Conservation (phyloP, 78 protist genomes). For the Dictyostelium brefeldianum region DNA sequence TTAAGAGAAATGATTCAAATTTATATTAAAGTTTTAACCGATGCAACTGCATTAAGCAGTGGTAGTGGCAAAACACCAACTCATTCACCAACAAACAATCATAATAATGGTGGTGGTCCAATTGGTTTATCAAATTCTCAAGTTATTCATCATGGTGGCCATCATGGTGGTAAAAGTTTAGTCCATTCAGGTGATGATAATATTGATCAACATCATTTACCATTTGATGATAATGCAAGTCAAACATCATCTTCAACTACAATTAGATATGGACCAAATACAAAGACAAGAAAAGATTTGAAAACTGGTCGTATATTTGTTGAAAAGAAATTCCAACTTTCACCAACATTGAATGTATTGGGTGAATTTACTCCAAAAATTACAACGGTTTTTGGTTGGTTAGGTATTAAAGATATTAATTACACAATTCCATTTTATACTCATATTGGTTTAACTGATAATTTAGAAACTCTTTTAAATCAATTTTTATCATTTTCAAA, state of each 20-base stretch:
- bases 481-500: slow-evolving; percentile 25
- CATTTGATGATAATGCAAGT: slow-evolving; percentile 1
- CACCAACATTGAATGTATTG: slow-evolving; percentile 79
- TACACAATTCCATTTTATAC: slow-evolving; percentile 78
- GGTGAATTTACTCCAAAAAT: slow-evolving; percentile 84
- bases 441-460: slow-evolving; percentile 68
- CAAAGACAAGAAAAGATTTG: slow-evolving; percentile 38
- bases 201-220: neutral
- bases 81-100: neutral
- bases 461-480: slow-evolving; percentile 36
- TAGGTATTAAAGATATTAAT: slow-evolving; percentile 79
- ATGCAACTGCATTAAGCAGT: neutral
- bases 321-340: slow-evolving; percentile 82
- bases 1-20: slow-evolving; percentile 67
- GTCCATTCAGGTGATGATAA: neutral
- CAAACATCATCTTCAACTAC: neutral
- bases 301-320: slow-evolving; percentile 45
- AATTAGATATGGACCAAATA: neutral
- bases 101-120: neutral
- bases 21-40: slow-evolving; percentile 62
- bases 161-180: too few relatives aligned
- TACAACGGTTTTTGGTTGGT: slow-evolving; percentile 81
- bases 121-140: neutral
- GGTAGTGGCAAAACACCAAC: neutral
- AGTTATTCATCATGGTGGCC: neutral